These are phyloP conservation scores for Sporobolomyces phaffii DNA, from an alignment of 768 basidiomycete species.

Conservation along the genomic window DNA sequence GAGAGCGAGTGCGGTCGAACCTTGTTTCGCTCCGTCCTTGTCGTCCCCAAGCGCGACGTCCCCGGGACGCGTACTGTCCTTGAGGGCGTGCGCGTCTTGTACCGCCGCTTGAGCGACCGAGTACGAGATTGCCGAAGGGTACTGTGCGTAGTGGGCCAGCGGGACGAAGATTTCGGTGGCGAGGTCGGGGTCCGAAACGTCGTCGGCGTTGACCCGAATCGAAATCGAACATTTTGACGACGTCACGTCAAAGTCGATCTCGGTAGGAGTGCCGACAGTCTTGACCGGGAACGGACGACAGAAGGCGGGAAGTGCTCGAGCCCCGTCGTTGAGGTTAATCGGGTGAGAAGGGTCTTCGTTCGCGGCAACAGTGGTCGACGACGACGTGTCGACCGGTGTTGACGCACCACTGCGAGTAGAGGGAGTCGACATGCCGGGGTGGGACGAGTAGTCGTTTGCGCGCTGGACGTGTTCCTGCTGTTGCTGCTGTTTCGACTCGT, in stretches of 20 bases:
- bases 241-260: conserved; percentile 69
- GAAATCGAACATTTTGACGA: conserved; percentile 65
- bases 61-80: neutral
- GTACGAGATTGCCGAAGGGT: conserved; percentile 23
- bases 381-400: neutral
- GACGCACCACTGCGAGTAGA: neutral
- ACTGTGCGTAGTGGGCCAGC: conserved; percentile 73
- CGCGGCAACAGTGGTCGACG: neutral
- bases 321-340: conserved; percentile 64
- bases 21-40: neutral
- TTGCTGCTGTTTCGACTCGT: too few species aligned
- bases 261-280: conserved; percentile 61
- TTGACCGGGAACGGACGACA: conserved; percentile 73
- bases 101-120: conserved; percentile 15
- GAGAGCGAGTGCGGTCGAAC: conserved; percentile 42
- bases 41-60: neutral
- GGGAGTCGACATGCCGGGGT: conserved; percentile 4
- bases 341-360: conserved; percentile 27
- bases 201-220: conserved; percentile 60
- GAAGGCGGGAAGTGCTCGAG: conserved; percentile 77
- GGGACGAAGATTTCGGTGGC: conserved; percentile 91
- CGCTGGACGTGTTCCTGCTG: neutral
- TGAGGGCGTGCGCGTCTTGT: conserved; percentile 10
- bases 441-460: neutral
- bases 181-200: conserved; percentile 50